Evolutionary conservation across 176 grass and related monocot genomes (phyloP), one percentile per base, ranked within the genome.

Genomic region (Tuctoria greenei): DNA sequence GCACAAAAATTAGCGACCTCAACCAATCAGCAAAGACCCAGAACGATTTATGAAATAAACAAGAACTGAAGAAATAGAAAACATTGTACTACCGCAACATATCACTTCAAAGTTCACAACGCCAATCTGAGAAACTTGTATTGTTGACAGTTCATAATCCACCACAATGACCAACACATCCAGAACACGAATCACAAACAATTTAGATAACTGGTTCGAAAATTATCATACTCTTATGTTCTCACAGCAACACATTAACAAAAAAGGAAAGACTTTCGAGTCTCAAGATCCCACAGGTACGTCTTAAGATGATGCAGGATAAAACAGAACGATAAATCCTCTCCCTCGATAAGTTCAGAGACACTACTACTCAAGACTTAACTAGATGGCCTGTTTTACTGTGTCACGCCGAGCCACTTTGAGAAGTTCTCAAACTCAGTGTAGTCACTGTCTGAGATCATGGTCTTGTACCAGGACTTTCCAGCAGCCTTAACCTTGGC

Each of bases 381-480:
- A 37, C 47, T 76, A 76, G 73, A 63, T 47, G 25, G 34, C 15
- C 2, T 1, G 4, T 27, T 9, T 93, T 67, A 97, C 88, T 93
- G 92, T 1, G 89, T 69, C 44, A 80, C 88, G 6, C 92, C 92
- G 0, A 95, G 86, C 92, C 92, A 95, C 92, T 95, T 95, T 25
- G 92, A 77, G 86, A 95, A 95, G 68, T 69, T 82, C n/a, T 95
- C 92, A 27, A 90, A 90, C 71, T 92, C 88, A 0, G 92, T 71
- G n/a, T 95, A 95, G 69, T 95, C 88, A 6, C 86, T 89, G 59
- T 95, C 86, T 2, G 92, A 95, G 45, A 91, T 71, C 92, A 95
- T 95, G 10, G 92, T 91, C 77, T 89, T 95, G 77, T 91, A 95
- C 92, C 92, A 95, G 4, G 80, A 63, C 81, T 91, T 86, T 20